These are phyloP conservation scores for Oryza glumipatula DNA, from an alignment of 176 grass and related monocot genomes.

Conservation along the genomic window DNA sequence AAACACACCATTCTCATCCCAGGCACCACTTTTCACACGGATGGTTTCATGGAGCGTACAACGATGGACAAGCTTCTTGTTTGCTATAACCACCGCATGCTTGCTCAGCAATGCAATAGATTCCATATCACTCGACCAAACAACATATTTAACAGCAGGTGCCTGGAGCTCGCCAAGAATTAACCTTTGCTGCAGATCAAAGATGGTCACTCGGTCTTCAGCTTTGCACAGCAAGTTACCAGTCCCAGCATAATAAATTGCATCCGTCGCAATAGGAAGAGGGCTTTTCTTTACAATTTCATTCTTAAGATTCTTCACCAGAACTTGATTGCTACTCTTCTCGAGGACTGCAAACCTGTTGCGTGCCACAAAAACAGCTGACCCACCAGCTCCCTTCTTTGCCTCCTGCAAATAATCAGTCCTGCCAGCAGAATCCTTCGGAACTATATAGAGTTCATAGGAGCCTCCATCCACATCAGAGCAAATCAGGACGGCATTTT, in stretches of 20 bases:
- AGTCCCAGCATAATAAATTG: conserved; percentile 95
- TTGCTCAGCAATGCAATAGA: conserved; percentile 93
- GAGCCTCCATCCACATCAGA: conserved; percentile 90
- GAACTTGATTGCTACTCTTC: conserved; percentile 91
- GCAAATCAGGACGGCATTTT: conserved; percentile 93
- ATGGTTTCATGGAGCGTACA: conserved; percentile 99
- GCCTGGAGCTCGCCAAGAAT: conserved; percentile 94
- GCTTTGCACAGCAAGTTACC: conserved; percentile 92
- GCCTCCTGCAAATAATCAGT: conserved; percentile 85
- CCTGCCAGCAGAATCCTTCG: conserved; percentile 76
- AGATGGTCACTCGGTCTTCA: conserved; percentile 85
- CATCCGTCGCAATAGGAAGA: conserved; percentile 88
- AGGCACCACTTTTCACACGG: conserved; percentile 98
- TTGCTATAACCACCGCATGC: conserved; percentile 92
- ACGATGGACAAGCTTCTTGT: conserved; percentile 79
- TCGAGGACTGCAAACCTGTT: conserved; percentile 97
- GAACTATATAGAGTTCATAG: conserved; percentile 91
- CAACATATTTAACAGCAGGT: conserved; percentile 82
- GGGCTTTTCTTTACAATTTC: conserved; percentile 94
- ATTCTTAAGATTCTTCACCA: conserved; percentile 97
- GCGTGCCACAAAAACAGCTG: conserved; percentile 93
- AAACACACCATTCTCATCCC: conserved; percentile 96
- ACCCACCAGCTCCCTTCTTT: conserved; percentile 89
- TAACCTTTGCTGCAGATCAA: conserved; percentile 94
- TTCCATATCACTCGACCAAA: conserved; percentile 97